Percentiles rank a stretch among this genome's conserved stretches.
Conservation (phyloP, 148 eudicot species). For the Cornus kousa region DNA sequence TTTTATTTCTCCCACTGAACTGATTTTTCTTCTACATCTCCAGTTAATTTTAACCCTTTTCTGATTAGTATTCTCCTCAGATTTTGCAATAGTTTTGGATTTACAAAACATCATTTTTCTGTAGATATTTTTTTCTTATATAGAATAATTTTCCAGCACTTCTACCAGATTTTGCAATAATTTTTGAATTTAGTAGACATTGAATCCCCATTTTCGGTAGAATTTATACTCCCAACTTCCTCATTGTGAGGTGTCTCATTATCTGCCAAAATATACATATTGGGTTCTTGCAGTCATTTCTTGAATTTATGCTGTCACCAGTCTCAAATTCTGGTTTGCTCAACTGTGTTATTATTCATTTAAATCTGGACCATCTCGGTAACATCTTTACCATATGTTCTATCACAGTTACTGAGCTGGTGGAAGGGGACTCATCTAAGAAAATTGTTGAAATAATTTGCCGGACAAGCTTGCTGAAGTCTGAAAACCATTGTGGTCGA, state of each 20-base stretch:
- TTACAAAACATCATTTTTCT: not conserved
- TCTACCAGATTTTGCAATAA: too few relatives aligned
- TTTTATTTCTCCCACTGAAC: not conserved
- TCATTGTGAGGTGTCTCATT: not conserved
- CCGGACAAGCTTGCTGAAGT: slow-evolving; percentile 72
- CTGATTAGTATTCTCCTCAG: not conserved
- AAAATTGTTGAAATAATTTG: slow-evolving; percentile 95
- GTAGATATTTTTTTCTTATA: too few relatives aligned
- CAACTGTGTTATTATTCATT: not conserved
- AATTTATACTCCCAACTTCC: not conserved
- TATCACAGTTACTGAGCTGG: slow-evolving; percentile 76
- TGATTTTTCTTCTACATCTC: not conserved
- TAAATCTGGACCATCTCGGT: not conserved
- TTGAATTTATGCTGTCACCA: not conserved
- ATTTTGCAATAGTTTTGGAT: not conserved
- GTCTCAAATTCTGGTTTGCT: not conserved
- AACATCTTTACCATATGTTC: not conserved
- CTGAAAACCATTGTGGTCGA: slow-evolving; percentile 70
- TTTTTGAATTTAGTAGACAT: not conserved
- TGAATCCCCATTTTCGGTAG: not conserved
- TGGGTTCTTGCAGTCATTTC: not conserved
- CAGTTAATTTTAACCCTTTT: slow-evolving; percentile 1
- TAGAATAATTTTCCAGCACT: too few relatives aligned
- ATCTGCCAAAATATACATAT: not conserved
- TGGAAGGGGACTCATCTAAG: slow-evolving; percentile 89